These are phyloP conservation scores for Eucalyptus erythrocorys DNA, from an alignment of 345 rosid species.

Conservation along the genomic window DNA sequence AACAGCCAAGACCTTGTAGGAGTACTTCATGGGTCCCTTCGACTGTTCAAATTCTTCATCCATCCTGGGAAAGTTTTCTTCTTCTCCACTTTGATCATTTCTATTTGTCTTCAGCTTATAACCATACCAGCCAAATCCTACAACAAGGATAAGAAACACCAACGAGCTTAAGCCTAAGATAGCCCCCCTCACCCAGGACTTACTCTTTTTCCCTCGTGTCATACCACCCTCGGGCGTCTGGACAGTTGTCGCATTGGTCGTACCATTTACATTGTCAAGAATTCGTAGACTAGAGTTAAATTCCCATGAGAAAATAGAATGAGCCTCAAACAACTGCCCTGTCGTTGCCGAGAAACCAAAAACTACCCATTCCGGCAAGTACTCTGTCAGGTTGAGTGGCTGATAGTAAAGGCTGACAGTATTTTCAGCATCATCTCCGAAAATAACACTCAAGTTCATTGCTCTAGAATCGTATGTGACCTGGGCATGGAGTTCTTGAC, in stretches of 20 bases:
- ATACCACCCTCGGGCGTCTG: fast-evolving
- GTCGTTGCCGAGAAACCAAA: not conserved
- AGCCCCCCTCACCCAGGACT: not conserved
- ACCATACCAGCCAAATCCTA: not conserved
- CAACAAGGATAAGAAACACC: not conserved
- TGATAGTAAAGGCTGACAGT: not conserved
- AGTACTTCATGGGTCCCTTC: no score
- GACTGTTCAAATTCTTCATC: no score
- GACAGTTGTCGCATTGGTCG: not conserved
- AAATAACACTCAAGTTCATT: not conserved
- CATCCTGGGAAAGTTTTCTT: no score
- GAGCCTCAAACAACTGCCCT: not conserved
- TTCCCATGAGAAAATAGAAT: not conserved
- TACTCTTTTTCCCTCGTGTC: not conserved
- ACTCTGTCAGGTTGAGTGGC: not conserved
- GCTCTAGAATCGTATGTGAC: not conserved
- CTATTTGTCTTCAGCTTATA: no score
- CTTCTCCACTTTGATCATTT: no score
- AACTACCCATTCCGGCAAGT: not conserved
- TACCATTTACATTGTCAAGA: not conserved
- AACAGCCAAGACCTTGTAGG: no score
- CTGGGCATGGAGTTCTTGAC: not conserved
- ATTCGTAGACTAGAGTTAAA: not conserved
- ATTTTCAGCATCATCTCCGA: not conserved
- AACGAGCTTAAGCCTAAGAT: not conserved